A percentile compares a stretch with the other conserved stretches of the same genome.
These are phyloP conservation scores for Fusarium sp. DNA, from an alignment of 2,329 filamentous ascomycete species.

Conservation along the genomic window DNA sequence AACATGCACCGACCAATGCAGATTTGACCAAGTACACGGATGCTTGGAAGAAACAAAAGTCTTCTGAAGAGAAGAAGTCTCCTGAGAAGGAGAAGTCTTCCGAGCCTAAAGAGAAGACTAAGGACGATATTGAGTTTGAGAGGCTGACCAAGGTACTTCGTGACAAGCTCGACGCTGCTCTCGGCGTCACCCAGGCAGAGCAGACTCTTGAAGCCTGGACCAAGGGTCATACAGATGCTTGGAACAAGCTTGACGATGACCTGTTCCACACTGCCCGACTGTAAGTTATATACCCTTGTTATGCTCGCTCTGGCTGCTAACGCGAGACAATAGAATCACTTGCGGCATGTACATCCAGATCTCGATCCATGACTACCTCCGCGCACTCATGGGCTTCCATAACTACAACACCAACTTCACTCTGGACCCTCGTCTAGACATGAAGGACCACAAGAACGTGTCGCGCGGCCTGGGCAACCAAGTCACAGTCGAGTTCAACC, in stretches of 20 bases:
- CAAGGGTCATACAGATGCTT: constrained; percentile 31
- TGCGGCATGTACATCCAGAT: constrained; percentile 69
- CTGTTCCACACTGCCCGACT: constrained; percentile 54
- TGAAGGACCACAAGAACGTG: constrained; percentile 38
- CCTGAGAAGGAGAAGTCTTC: background rate
- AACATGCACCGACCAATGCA: background rate
- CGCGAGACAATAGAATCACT: constrained; percentile 50
- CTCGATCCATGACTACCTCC: constrained; percentile 54
- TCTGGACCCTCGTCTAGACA: constrained; percentile 49
- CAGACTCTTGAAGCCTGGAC: background rate
- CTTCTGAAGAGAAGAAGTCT: background rate
- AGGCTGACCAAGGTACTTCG: background rate
- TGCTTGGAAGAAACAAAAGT: background rate
- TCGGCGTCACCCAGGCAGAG: background rate
- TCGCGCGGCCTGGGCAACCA: constrained; percentile 49
- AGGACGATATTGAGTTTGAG: background rate
- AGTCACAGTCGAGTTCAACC: constrained; percentile 51
- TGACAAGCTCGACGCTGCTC: background rate
- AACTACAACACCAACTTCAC: constrained; percentile 68
- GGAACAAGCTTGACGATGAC: constrained; percentile 56
- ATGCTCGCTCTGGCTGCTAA: background rate
- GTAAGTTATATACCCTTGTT: background rate
- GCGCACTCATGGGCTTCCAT: constrained; percentile 61
- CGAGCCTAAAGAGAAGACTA: background rate
- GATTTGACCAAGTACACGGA: background rate